These are phyloP conservation scores for Flaveria linearis DNA, from an alignment of 129 eudicot genomes.

Conservation along the genomic window DNA sequence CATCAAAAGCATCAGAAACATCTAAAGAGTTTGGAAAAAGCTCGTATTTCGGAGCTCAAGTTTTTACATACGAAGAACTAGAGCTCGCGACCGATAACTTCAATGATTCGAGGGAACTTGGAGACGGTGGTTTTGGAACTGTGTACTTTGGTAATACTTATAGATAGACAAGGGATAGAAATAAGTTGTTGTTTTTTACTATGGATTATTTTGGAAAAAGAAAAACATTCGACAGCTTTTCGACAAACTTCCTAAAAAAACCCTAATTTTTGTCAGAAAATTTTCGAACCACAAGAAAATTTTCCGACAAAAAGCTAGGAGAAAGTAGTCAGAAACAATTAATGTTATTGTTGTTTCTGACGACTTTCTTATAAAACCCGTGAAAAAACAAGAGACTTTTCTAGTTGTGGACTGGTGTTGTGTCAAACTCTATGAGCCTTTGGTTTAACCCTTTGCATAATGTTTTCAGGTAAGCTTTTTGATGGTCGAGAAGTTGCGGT, in stretches of 20 bases:
- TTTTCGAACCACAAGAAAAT: no score
- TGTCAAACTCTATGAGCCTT: not conserved
- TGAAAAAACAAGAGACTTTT: no score
- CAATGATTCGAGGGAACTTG: slow-evolving; percentile 9
- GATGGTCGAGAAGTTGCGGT: slow-evolving; percentile 16
- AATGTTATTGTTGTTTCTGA: no score
- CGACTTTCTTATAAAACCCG: no score
- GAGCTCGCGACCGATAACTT: slow-evolving; percentile 3
- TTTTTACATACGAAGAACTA: slow-evolving; percentile 12
- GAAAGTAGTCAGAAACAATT: no score
- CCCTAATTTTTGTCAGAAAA: no score
- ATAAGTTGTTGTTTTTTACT: no score
- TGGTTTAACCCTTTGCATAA: not conserved
- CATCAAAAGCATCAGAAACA: slow-evolving; percentile 13
- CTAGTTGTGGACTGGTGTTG: not conserved
- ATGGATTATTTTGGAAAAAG: no score
- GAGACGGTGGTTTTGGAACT: slow-evolving; percentile 15
- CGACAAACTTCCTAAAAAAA: no score
- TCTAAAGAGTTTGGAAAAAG: slow-evolving; percentile 6
- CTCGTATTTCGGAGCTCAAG: slow-evolving; percentile 12
- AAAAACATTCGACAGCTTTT: no score
- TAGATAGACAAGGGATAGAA: not conserved
- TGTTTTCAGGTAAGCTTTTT: slow-evolving; percentile 13
- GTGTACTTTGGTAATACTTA: slow-evolving; percentile 2
- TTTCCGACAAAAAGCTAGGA: no score